Conservation (phyloP, 1,284 basidiomycete genomes). For the Tausonia pullulans region DNA sequence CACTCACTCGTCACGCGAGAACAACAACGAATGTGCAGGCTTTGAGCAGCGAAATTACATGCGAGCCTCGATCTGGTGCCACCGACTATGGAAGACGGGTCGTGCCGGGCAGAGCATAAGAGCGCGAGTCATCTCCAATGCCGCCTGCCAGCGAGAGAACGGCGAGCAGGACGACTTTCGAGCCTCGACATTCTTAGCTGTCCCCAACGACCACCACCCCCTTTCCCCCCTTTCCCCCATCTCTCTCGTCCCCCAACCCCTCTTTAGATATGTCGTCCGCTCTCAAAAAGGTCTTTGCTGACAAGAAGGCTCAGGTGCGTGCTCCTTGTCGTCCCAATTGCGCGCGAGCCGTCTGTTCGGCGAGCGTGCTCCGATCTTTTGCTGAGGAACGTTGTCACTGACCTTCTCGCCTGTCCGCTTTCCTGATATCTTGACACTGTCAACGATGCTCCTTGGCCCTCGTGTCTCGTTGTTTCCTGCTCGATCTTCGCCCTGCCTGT, state of each 20-base stretch:
- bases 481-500: not conserved
- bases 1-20: no score
- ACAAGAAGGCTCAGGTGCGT: constrained; percentile 53
- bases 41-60: no score
- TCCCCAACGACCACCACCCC: not conserved
- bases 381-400: not conserved
- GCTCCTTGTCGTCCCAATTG: no score
- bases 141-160: no score
- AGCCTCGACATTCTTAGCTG: not conserved
- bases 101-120: no score
- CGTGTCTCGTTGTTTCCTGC: not conserved
- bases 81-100: no score
- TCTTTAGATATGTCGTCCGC: constrained; percentile 50
- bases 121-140: no score
- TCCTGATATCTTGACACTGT: constrained; percentile 8
- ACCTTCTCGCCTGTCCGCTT: not conserved
- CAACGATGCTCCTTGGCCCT: no score
- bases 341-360: not conserved
- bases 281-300: constrained; percentile 59
- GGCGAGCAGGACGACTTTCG: no score
- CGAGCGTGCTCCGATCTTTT: not conserved
- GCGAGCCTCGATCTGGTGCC: no score
- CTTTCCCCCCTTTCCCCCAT: not conserved
- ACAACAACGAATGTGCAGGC: no score
- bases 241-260: constrained; percentile 6